A percentile compares a stretch with the other conserved stretches of the same genome.
phyloP scores from a whole-genome alignment of 345 rosid species.

The Noccaea bulbosa region DNA sequence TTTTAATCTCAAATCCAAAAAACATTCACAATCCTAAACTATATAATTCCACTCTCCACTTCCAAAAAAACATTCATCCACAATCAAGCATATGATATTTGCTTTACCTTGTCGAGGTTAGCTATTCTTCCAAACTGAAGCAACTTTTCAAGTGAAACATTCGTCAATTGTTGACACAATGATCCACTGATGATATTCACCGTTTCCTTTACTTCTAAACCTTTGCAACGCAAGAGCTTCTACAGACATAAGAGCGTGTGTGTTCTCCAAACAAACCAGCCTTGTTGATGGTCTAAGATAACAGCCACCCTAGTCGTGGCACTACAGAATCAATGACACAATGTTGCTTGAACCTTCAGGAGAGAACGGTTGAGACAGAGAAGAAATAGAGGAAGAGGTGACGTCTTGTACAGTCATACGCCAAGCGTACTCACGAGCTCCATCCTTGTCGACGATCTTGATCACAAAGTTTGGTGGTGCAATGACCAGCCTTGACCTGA shows the following conservation, averaged over 20 bases:
- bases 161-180: constrained; percentile 47
- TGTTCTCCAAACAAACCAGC: too few species aligned
- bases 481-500: constrained; percentile 83
- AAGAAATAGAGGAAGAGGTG: constrained; percentile 39
- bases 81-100: neutral
- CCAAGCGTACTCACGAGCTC: too few species aligned
- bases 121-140: constrained; percentile 68
- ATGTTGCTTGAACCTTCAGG: constrained; percentile 31
- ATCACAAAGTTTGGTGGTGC: constrained; percentile 96
- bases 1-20: too few species aligned
- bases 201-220: constrained; percentile 56
- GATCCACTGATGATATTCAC: constrained; percentile 46
- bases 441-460: constrained; percentile 92
- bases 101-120: constrained; percentile 71
- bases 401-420: constrained; percentile 72
- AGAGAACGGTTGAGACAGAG: constrained; percentile 39
- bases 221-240: constrained; percentile 62
- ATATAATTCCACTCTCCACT: too few species aligned
- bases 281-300: too few species aligned
- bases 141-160: constrained; percentile 49
- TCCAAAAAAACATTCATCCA: constrained; percentile 21
- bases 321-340: too few species aligned
- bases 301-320: too few species aligned
- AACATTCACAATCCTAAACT: too few species aligned
- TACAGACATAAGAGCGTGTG: constrained; percentile 26